A percentile compares a stretch with the other conserved stretches of the same genome.
Conservation (phyloP, 169 alveolate species). For the Plasmodium blacklocki region DNA sequence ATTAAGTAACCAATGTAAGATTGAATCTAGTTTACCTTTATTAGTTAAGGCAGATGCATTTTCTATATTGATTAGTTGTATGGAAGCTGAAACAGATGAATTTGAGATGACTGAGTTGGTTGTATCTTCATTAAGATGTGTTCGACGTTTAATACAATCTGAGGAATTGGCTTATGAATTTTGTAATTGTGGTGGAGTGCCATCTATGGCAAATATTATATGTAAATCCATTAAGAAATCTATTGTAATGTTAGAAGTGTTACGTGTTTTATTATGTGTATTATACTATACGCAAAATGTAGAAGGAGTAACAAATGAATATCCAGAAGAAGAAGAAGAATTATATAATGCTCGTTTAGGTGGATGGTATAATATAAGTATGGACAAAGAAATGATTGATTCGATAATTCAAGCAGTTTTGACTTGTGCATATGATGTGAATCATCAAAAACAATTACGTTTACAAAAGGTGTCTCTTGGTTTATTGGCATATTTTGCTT, state of each 20-base stretch:
- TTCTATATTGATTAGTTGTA: constrained; percentile 86
- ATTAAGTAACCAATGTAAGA: constrained; percentile 86
- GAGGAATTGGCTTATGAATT: constrained; percentile 91
- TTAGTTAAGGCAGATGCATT: constrained; percentile 90
- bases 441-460: constrained; percentile 79
- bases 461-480: constrained; percentile 83
- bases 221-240: constrained; percentile 89
- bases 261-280: constrained; percentile 87
- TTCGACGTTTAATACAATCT: constrained; percentile 88
- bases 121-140: constrained; percentile 89
- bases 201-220: constrained; percentile 84
- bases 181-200: constrained; percentile 91
- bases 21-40: constrained; percentile 85
- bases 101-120: constrained; percentile 88
- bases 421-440: constrained; percentile 76
- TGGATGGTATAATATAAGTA: constrained; percentile 86
- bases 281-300: constrained; percentile 81
- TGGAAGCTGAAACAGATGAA: constrained; percentile 87
- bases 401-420: constrained; percentile 76
- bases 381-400: constrained; percentile 83
- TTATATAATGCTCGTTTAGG: constrained; percentile 62
- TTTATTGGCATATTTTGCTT: constrained; percentile 82
- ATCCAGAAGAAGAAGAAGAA: constrained; percentile 80
- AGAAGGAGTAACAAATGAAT: constrained; percentile 84
- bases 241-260: constrained; percentile 90